Evolutionary conservation across 257 asterid genomes (phyloP).

Genomic region (Leonotis leonurus): DNA sequence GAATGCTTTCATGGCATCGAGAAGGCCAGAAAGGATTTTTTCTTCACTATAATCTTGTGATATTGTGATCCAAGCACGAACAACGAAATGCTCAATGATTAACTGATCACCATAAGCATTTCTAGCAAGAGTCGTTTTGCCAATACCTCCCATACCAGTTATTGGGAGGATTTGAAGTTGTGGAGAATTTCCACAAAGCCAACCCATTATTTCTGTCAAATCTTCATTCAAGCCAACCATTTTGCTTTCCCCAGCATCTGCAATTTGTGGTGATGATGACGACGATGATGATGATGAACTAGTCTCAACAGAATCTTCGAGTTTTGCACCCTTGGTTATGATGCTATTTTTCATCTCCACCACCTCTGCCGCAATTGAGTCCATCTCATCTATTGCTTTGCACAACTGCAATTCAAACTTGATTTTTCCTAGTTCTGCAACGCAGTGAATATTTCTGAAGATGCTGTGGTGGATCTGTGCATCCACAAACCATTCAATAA

Average conservation of each 20-base stretch:
- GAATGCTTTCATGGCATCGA: neutral
- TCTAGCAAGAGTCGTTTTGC: constrained; percentile 1
- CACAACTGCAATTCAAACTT: neutral
- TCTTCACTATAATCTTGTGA: neutral
- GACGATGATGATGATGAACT: neutral
- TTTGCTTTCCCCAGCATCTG: neutral
- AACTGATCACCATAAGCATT: neutral
- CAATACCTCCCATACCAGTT: neutral
- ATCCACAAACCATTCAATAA: neutral
- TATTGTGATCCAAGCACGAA: neutral
- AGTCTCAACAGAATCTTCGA: neutral
- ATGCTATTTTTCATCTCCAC: neutral
- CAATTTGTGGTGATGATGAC: neutral
- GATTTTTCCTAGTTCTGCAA: neutral
- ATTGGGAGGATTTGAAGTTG: neutral
- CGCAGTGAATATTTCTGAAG: neutral
- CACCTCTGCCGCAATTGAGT: neutral
- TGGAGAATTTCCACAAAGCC: neutral
- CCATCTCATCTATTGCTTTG: neutral
- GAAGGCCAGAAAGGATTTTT: neutral
- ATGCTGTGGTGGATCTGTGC: neutral
- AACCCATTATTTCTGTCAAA: neutral
- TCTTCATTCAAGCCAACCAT: neutral
- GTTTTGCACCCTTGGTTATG: neutral
- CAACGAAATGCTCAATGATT: neutral